phyloP scores from a whole-genome alignment of 2,329 filamentous ascomycete species.

The Pyrenophora tritici-repentis region DNA sequence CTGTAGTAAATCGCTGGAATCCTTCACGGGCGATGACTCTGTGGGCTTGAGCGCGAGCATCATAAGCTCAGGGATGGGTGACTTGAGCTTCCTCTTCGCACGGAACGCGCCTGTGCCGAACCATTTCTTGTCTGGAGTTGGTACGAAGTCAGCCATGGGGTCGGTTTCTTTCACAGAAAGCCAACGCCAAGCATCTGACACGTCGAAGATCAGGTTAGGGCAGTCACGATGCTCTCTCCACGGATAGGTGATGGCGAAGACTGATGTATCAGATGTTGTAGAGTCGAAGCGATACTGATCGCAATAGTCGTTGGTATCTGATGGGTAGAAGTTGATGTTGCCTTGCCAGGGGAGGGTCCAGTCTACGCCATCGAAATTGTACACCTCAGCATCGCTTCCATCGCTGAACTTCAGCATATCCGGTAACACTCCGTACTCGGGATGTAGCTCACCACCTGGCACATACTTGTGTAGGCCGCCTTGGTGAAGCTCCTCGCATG shows the following conservation, averaged over 20 bases:
- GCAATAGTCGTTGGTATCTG: background rate
- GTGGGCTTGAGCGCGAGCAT: background rate
- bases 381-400: constrained; percentile 19
- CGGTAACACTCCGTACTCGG: constrained; percentile 19
- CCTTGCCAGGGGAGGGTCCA: constrained; percentile 19
- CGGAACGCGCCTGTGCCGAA: background rate
- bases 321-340: constrained; percentile 2
- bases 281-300: background rate
- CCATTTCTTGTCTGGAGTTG: constrained; percentile 7
- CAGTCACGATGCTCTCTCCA: constrained; percentile 17
- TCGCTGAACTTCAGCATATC: constrained; percentile 15
- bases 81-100: constrained; percentile 5
- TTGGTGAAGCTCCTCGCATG: constrained; percentile 26
- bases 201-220: constrained; percentile 20
- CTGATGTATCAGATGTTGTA: background rate
- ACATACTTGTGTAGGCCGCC: constrained; percentile 20
- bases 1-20: background rate
- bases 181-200: constrained; percentile 26
- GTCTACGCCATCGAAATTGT: constrained; percentile 20
- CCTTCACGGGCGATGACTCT: background rate
- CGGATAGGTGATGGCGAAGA: background rate
- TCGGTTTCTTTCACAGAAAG: constrained; percentile 4
- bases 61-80: constrained; percentile 21
- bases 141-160: background rate
- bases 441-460: constrained; percentile 21